phyloP scores from a whole-genome alignment of 1,139 yeast species.

The Scheffersomyces quercinus region DNA sequence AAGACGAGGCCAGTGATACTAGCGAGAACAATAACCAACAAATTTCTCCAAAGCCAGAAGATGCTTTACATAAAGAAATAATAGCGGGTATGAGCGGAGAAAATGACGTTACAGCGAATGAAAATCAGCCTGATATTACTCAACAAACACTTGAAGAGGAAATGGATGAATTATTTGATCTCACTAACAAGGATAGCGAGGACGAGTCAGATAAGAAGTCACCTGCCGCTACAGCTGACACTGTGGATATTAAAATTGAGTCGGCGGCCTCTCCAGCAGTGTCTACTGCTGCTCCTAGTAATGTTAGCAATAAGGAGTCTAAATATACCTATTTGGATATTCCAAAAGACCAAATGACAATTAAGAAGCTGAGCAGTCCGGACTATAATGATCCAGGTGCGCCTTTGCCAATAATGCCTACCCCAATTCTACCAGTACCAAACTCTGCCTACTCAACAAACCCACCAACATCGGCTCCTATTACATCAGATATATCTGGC shows the following conservation, averaged over 20 bases:
- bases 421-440: constrained; percentile 47
- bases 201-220: constrained; percentile 2
- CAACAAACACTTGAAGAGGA: constrained; percentile 1
- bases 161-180: constrained; percentile 10
- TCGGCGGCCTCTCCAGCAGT: background rate
- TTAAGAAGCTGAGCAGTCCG: constrained; percentile 38
- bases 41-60: constrained; percentile 1
- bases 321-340: constrained; percentile 37
- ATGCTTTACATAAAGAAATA: background rate
- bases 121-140: too few relatives aligned
- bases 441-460: constrained; percentile 6
- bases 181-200: constrained; percentile 2
- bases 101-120: too few relatives aligned
- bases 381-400: constrained; percentile 82
- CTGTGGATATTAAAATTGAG: background rate
- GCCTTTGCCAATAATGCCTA: constrained; percentile 63
- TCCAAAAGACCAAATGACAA: constrained; percentile 55
- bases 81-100: background rate
- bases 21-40: background rate
- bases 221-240: background rate
- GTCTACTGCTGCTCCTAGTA: background rate
- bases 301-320: background rate
- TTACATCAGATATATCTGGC: constrained; percentile 6
- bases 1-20: constrained; percentile 7
- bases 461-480: constrained; percentile 12